Percentiles rank a stretch among this genome's conserved stretches.
phyloP scores from a whole-genome alignment of 371 early-diverging fungal species.

The Mortierella sp. region DNA sequence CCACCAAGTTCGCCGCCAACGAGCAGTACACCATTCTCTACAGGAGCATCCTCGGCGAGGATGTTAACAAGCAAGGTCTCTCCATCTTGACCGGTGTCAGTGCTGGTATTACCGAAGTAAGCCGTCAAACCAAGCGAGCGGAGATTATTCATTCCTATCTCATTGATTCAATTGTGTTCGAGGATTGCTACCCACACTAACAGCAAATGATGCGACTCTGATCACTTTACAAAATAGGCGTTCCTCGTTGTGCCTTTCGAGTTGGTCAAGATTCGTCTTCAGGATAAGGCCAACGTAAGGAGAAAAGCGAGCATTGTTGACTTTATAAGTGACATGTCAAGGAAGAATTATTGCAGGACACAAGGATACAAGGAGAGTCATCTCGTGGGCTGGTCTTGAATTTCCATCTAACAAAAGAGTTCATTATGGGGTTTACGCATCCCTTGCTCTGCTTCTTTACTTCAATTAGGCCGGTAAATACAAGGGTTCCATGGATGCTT shows the following conservation, averaged over 20 bases:
- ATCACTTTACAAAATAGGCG: slow-evolving; percentile 60
- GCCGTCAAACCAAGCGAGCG: background rate
- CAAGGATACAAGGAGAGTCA: background rate
- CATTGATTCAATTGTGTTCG: background rate
- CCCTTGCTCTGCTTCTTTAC: background rate
- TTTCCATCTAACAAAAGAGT: background rate
- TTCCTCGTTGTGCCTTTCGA: slow-evolving; percentile 93
- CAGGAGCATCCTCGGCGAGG: slow-evolving; percentile 76
- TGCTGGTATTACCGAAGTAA: slow-evolving; percentile 93
- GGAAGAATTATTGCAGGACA: background rate
- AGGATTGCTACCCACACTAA: background rate
- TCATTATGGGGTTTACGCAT: background rate
- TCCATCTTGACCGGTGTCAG: slow-evolving; percentile 92
- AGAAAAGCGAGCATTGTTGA: background rate
- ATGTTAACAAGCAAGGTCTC: slow-evolving; percentile 80
- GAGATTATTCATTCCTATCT: background rate
- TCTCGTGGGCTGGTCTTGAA: background rate
- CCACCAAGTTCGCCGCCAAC: slow-evolving; percentile 96
- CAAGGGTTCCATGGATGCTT: slow-evolving; percentile 50
- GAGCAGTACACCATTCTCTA: slow-evolving; percentile 87
- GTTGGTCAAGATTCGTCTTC: slow-evolving; percentile 95
- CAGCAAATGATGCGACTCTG: background rate
- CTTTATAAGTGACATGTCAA: background rate
- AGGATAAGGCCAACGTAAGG: slow-evolving; percentile 83
- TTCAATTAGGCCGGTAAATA: slow-evolving; percentile 46